Conservation (phyloP, 1,139 yeast species). For the Debaryomyces fabryi region DNA sequence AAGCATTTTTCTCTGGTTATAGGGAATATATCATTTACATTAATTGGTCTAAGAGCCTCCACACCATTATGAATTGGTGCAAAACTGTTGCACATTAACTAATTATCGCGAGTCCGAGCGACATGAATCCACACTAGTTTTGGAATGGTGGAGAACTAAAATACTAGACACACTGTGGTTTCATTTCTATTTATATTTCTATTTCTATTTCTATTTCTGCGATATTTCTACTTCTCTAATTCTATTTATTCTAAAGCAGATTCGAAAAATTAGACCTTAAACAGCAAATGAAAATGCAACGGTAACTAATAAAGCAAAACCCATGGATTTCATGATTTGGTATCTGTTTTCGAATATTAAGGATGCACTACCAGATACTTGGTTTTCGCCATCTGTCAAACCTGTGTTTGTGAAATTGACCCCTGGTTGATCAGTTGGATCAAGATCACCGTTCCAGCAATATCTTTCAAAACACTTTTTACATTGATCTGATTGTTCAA, state of each 20-base stretch:
- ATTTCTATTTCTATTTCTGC: neutral
- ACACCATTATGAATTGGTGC: neutral
- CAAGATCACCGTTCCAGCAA: conserved; percentile 76
- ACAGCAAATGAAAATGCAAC: conserved; percentile 10
- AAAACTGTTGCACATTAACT: neutral
- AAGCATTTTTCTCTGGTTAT: neutral
- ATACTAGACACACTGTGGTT: neutral
- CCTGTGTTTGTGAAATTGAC: conserved; percentile 53
- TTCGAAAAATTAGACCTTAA: neutral
- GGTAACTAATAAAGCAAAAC: conserved; percentile 17
- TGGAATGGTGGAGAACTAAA: neutral
- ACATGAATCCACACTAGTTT: neutral
- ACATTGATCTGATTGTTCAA: conserved; percentile 71
- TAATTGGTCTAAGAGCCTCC: neutral
- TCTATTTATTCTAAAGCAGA: neutral
- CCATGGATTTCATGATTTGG: conserved; percentile 13
- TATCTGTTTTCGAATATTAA: conserved; percentile 9
- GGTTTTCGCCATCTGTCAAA: conserved; percentile 40
- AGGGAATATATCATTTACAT: neutral
- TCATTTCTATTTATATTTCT: neutral
- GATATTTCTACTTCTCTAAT: neutral
- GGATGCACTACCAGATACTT: conserved; percentile 19
- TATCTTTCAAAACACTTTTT: conserved; percentile 67
- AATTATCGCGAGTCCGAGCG: neutral
- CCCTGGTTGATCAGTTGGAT: conserved; percentile 23